Evolutionary conservation across 139 green algal genomes (phyloP).

Genomic region (Auxenochlorella pyrenoidosa): DNA sequence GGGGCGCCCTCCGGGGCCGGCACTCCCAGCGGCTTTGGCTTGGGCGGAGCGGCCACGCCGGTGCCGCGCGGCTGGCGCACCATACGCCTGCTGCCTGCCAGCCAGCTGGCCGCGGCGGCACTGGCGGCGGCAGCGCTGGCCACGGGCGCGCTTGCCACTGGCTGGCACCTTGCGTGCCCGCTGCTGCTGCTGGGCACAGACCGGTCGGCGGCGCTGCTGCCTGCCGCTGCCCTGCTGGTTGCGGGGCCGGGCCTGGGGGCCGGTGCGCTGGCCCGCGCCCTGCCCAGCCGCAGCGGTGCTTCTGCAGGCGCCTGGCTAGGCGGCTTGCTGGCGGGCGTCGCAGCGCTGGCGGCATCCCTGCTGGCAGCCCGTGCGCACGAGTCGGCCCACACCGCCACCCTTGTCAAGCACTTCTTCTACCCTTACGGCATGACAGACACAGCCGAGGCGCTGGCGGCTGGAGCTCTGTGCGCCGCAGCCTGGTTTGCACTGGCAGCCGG

Average conservation of each 20-base stretch:
- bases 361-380: background rate
- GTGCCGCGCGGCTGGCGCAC: background rate
- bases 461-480: background rate
- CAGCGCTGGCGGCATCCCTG: background rate
- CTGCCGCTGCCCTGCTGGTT: background rate
- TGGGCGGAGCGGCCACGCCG: background rate
- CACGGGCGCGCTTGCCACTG: background rate
- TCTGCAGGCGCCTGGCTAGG: background rate
- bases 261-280: conserved; percentile 19
- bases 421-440: conserved; percentile 15
- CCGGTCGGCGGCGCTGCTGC: background rate
- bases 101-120: background rate
- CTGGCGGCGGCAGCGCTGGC: background rate
- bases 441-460: background rate
- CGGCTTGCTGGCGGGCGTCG: background rate
- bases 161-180: conserved; percentile 23
- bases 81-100: background rate
- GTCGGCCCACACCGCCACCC: background rate
- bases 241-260: background rate
- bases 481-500: conserved; percentile 36
- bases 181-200: conserved; percentile 3
- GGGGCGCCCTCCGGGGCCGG: background rate
- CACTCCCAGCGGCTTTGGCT: conserved; percentile 6
- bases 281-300: background rate
- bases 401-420: conserved; percentile 4